A percentile compares a stretch with the other conserved stretches of the same genome.
Conservation (phyloP, 768 basidiomycete species). For the Cystofilobasidium capitatum region DNA sequence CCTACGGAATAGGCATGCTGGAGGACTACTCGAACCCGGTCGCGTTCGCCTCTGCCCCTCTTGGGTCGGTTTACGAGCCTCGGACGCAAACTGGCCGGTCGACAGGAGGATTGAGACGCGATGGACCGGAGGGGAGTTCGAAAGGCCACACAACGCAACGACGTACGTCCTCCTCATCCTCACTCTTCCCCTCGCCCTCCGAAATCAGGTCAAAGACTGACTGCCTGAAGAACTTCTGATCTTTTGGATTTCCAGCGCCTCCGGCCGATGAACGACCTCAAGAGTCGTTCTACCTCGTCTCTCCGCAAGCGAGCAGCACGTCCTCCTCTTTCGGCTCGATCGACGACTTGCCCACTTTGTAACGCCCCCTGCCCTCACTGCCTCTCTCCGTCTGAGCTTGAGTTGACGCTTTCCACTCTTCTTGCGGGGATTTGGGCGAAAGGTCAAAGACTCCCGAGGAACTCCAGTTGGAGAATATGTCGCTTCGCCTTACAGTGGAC, state of each 20-base stretch:
- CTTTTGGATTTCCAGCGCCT: not conserved
- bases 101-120: not conserved
- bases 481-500: not conserved
- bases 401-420: not conserved
- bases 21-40: conserved; percentile 15
- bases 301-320: not conserved
- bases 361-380: not conserved
- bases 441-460: conserved; percentile 18
- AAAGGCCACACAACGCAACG: not conserved
- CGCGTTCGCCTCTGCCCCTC: conserved; percentile 20
- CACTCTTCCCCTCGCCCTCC: not conserved
- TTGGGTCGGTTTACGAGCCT: conserved; percentile 8
- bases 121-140: not conserved
- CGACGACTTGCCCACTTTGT: not conserved
- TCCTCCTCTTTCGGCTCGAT: not conserved
- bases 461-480: conserved; percentile 12
- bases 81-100: conserved; percentile 1
- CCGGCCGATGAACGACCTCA: not conserved
- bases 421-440: not conserved
- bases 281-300: conserved; percentile 21
- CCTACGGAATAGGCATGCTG: conserved; percentile 8
- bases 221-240: too few relatives aligned
- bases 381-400: not conserved
- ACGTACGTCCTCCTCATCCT: not conserved
- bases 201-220: not conserved